Conservation (phyloP, 306 rosid genomes). For the Sophora flavescens region DNA sequence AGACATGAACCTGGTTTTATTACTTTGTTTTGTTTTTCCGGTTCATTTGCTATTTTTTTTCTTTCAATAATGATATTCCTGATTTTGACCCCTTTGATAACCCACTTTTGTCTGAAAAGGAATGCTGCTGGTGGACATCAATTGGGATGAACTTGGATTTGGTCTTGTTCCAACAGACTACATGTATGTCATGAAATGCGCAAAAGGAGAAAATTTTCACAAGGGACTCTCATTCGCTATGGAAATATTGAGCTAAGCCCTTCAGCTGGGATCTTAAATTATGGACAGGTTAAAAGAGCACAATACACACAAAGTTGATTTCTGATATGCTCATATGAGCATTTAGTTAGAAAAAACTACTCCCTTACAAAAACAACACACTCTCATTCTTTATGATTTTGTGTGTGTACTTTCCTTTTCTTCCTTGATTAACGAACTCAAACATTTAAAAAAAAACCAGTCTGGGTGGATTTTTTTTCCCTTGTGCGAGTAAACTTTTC, state of each 20-base stretch:
- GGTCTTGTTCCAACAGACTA: slow-evolving; percentile 54
- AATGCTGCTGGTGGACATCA: slow-evolving; percentile 41
- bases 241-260: slow-evolving; percentile 66
- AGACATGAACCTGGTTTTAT: background rate
- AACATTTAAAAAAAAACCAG: no score
- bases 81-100: background rate
- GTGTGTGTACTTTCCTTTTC: background rate
- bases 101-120: background rate
- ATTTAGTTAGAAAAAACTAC: no score
- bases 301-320: background rate
- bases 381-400: no score
- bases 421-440: no score
- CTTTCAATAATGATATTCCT: background rate
- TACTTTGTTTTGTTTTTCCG: background rate
- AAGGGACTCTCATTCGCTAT: slow-evolving; percentile 52
- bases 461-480: no score
- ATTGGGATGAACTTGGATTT: slow-evolving; percentile 71
- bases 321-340: no score
- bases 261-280: slow-evolving; percentile 62
- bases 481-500: background rate
- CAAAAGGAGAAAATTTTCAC: slow-evolving; percentile 51
- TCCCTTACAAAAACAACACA: background rate
- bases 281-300: slow-evolving; percentile 65
- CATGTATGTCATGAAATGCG: slow-evolving; percentile 65
- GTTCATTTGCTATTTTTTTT: background rate